Percentiles rank a stretch among this genome's conserved stretches.
These are phyloP conservation scores for Lactuca saligna DNA, from an alignment of 129 eudicot genomes.

Conservation along the genomic window DNA sequence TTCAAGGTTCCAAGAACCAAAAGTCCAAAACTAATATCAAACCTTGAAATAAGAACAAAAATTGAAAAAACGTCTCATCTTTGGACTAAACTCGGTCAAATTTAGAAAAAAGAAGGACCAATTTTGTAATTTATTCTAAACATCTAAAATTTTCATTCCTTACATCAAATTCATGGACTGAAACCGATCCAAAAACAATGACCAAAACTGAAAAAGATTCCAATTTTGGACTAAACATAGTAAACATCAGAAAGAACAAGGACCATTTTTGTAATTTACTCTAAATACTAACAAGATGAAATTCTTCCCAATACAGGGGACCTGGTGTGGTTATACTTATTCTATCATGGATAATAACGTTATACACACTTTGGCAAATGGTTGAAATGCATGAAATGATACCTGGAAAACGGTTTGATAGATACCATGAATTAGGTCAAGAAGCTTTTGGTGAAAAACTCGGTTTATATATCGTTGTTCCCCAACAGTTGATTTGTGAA, in stretches of 20 bases:
- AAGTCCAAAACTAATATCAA: too few species aligned
- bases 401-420: slow-evolving; percentile 71
- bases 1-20: background rate
- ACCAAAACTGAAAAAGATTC: background rate
- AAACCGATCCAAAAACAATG: too few species aligned
- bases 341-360: slow-evolving; percentile 71
- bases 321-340: slow-evolving; percentile 61
- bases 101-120: background rate
- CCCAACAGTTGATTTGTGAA: slow-evolving; percentile 66
- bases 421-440: slow-evolving; percentile 85
- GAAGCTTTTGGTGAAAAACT: slow-evolving; percentile 73
- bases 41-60: background rate
- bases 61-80: background rate
- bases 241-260: background rate
- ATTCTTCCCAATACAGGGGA: slow-evolving; percentile 49
- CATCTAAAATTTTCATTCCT: background rate
- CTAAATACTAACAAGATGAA: slow-evolving; percentile 8
- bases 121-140: too few species aligned
- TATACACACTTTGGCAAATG: slow-evolving; percentile 83
- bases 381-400: slow-evolving; percentile 82
- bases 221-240: background rate
- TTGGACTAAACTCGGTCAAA: background rate
- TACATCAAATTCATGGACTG: too few species aligned
- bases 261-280: background rate
- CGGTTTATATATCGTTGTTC: slow-evolving; percentile 65